phyloP scores from a whole-genome alignment of 768 basidiomycete species.

The Lyophyllum shimeji region DNA sequence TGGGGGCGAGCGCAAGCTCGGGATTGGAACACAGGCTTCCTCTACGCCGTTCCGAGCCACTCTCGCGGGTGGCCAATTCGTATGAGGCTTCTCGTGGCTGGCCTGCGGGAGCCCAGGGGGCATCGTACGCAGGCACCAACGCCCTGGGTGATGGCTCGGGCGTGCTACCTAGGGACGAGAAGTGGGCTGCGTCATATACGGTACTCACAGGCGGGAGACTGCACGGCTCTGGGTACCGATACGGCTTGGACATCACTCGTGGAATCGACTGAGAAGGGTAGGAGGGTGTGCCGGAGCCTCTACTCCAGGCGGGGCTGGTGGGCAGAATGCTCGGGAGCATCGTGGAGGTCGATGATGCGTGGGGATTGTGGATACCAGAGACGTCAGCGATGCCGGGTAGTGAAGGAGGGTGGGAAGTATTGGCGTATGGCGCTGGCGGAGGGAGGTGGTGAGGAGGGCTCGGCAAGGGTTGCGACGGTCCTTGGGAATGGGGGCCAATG shows the following conservation, averaged over 20 bases:
- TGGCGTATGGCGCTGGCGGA: background rate
- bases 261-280: background rate
- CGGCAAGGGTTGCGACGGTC: background rate
- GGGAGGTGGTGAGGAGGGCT: background rate
- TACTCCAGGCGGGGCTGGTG: background rate
- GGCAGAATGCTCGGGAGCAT: background rate
- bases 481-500: background rate
- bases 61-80: conserved; percentile 9
- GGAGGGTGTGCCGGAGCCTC: background rate
- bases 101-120: background rate
- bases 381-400: background rate
- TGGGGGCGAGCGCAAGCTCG: conserved; percentile 61
- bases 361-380: background rate
- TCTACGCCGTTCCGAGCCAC: conserved; percentile 19
- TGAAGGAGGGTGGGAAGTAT: background rate
- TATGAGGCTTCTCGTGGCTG: conserved; percentile 6
- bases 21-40: conserved; percentile 27
- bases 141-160: background rate
- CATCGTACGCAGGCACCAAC: background rate
- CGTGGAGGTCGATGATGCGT: background rate
- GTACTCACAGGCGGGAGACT: conserved; percentile 12
- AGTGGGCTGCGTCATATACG: background rate
- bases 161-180: background rate
- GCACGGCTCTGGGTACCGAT: background rate
- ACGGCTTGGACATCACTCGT: background rate